Base-by-base conservation (phyloP, 2,329 filamentous ascomycete genomes). In the Cordyceps fumosorosea region DNA sequence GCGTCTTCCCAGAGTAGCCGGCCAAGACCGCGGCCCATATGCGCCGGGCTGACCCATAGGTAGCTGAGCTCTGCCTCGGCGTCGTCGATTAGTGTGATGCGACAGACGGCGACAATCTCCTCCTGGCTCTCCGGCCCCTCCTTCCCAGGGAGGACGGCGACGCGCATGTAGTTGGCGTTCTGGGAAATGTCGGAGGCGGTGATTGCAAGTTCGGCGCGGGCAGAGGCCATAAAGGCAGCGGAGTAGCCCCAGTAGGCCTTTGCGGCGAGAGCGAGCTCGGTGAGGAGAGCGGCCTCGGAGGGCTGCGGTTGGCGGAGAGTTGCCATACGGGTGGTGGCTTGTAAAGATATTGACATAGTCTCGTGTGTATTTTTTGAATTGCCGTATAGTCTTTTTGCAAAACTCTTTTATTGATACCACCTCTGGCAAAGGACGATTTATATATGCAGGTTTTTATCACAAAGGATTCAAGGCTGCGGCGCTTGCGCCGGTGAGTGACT, bases 201-300 rank as follows among this genome's bases (percentile, higher is more conserved):
- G 10, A 60, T 53, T 48, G 48, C 18, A 20, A 60, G 57, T 26
- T 60, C 57, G 34, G 47, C 24, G 48, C 12, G 37, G 8, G 57
- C 57, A n/a, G 57, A 37, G 57, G 48, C 48, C 37, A 60, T 44
- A 11, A 60, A 60, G 22, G 32, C 37, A 11, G 47, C 8, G 12
- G 22, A 32, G 40, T 60, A 60, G 37, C 57, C 57, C 57, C 57
- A 60, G 57, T 53, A 22, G 37, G 34, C 48, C 14, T 60, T 60
- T 20, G 57, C 57, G 57, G 57, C 48, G 40, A 60, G 34, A 37
- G 57, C 57, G 57, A 60, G 34, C 24, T 26, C 37, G 50, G 57
- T 60, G 48, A 60, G 57, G 24, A 32, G 8, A 4, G 34, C 22
- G 18, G 57, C 57, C 37, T 54, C 50, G 32, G 8, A 11, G 34